Percentiles rank a stretch among this genome's conserved stretches.
Conservation (phyloP, 768 basidiomycete species). For the Chalciporus piperatus region DNA sequence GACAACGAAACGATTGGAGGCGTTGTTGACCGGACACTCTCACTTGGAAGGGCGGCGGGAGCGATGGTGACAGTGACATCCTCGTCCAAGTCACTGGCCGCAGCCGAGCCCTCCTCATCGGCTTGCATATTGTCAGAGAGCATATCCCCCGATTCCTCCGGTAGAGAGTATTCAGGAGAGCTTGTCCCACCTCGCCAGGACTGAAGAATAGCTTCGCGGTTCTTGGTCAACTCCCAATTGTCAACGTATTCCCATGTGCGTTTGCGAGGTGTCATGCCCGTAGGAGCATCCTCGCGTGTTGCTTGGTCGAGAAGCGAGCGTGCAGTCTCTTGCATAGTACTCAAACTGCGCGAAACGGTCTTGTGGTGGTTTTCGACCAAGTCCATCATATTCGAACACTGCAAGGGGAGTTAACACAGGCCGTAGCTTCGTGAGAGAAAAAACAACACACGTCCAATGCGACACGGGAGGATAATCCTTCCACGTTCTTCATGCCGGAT, state of each 20-base stretch:
- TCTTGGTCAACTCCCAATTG: conserved; percentile 68
- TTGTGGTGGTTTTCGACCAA: conserved; percentile 44
- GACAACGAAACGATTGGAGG: conserved; percentile 33
- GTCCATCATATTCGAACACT: conserved; percentile 44
- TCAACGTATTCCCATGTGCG: conserved; percentile 68
- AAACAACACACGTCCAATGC: conserved; percentile 48
- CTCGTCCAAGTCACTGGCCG: conserved; percentile 9
- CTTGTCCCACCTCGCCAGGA: conserved; percentile 42
- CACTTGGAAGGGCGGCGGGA: conserved; percentile 2
- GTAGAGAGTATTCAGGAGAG: conserved; percentile 35
- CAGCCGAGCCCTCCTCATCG: conserved; percentile 26
- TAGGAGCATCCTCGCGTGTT: conserved; percentile 58
- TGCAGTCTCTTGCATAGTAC: conserved; percentile 48
- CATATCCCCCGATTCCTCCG: conserved; percentile 25
- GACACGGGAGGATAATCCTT: conserved; percentile 41
- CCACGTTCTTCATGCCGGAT: conserved; percentile 48
- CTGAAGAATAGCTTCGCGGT: conserved; percentile 57
- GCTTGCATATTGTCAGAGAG: conserved; percentile 13
- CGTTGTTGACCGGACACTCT: conserved; percentile 15
- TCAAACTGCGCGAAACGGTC: conserved; percentile 42
- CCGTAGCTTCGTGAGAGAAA: neutral
- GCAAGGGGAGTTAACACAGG: neutral
- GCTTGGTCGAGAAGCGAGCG: conserved; percentile 55
- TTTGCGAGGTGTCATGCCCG: conserved; percentile 76
- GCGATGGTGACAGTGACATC: conserved; percentile 20